A percentile compares a stretch with the other conserved stretches of the same genome.
Evolutionary conservation across 2,329 filamentous ascomycete genomes (phyloP).

Genomic region (Rhynchosporium agropyri): DNA sequence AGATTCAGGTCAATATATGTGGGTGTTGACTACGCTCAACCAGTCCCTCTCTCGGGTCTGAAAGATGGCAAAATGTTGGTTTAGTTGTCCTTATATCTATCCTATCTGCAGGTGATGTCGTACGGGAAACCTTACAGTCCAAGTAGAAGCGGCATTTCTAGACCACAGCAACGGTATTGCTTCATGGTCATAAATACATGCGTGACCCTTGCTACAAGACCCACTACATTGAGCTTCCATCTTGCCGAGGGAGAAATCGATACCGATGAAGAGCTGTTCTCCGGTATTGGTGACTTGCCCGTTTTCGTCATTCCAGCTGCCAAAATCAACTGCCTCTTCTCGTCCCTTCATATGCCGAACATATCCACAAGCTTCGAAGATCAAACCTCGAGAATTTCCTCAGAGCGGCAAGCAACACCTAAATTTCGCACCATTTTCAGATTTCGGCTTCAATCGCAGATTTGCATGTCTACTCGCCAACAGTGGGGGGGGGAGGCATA

Average conservation of each 20-base stretch:
- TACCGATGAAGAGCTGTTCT: background rate
- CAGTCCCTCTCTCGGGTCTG: conserved; percentile 5
- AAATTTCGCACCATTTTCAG: background rate
- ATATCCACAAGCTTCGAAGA: too few relatives aligned
- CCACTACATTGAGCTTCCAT: background rate
- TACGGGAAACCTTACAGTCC: background rate
- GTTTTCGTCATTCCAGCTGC: background rate
- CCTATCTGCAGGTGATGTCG: conserved; percentile 8
- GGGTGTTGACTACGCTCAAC: background rate
- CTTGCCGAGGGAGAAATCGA: background rate
- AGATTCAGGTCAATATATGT: background rate
- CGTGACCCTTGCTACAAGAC: background rate
- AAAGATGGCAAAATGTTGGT: conserved; percentile 9
- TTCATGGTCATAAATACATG: background rate
- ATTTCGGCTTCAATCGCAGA: background rate
- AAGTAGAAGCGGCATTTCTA: background rate
- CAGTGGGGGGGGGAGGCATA: background rate
- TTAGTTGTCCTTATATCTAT: background rate
- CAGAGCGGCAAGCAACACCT: too few relatives aligned
- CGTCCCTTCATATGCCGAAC: background rate
- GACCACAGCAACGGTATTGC: background rate
- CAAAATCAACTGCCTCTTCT: background rate
- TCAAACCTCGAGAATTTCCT: too few relatives aligned
- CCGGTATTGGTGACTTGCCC: too few relatives aligned
- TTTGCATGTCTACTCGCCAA: background rate